These are phyloP conservation scores for Cyberlindnera japonica DNA, from an alignment of 805 yeast genomes.

Conservation along the genomic window DNA sequence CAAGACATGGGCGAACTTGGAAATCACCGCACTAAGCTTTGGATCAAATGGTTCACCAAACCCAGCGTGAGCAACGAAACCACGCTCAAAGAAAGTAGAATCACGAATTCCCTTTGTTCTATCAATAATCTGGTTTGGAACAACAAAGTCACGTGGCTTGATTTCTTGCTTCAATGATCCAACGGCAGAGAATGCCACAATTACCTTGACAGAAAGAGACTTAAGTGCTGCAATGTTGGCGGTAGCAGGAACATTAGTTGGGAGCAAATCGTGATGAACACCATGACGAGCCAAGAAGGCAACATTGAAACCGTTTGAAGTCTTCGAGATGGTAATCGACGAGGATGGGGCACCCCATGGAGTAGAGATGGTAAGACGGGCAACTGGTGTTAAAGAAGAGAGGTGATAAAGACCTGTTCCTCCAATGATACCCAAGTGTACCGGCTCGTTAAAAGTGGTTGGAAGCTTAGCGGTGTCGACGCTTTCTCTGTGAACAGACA, in stretches of 20 bases:
- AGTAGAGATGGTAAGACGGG: slow-evolving; percentile 74
- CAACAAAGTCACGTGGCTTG: slow-evolving; percentile 92
- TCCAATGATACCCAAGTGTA: slow-evolving; percentile 86
- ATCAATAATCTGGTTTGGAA: slow-evolving; percentile 94
- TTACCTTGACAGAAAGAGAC: slow-evolving; percentile 78
- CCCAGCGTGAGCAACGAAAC: slow-evolving; percentile 95
- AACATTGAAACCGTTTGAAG: slow-evolving; percentile 72
- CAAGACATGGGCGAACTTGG: slow-evolving; percentile 54
- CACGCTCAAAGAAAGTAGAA: slow-evolving; percentile 78
- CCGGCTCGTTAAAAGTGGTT: slow-evolving; percentile 56
- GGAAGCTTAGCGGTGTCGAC: slow-evolving; percentile 31
- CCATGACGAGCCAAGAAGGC: slow-evolving; percentile 98
- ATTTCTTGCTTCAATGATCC: slow-evolving; percentile 90
- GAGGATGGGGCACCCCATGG: slow-evolving; percentile 99
- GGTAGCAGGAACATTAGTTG: slow-evolving; percentile 85
- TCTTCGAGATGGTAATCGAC: slow-evolving; percentile 85
- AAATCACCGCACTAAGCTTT: slow-evolving; percentile 61
- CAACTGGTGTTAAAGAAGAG: slow-evolving; percentile 79
- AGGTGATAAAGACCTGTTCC: slow-evolving; percentile 97
- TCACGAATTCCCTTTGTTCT: slow-evolving; percentile 94
- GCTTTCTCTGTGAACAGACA: slow-evolving; percentile 28
- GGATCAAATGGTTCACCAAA: slow-evolving; percentile 96
- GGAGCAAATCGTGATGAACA: slow-evolving; percentile 79
- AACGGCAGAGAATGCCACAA: slow-evolving; percentile 92
- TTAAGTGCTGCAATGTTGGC: slow-evolving; percentile 97